Evolutionary conservation across 257 asterid genomes (phyloP).

Genomic region (Plantago major): DNA sequence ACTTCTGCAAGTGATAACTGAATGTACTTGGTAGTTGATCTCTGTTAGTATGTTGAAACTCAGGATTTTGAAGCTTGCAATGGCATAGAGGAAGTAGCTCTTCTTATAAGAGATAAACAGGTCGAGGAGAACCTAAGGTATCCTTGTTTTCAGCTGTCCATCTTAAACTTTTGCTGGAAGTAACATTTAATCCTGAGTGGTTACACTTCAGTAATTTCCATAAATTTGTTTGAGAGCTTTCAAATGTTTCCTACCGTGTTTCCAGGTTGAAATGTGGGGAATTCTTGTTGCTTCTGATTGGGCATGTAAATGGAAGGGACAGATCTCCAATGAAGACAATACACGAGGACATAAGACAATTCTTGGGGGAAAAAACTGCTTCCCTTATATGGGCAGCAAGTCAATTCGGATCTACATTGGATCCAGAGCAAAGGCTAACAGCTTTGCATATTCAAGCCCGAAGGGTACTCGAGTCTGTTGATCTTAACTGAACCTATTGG

Average conservation of each 20-base stretch:
- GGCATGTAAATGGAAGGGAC: slow-evolving; percentile 82
- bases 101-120: slow-evolving; percentile 70
- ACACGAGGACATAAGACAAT: slow-evolving; percentile 74
- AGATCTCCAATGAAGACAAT: slow-evolving; percentile 77
- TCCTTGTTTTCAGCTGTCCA: slow-evolving; percentile 4
- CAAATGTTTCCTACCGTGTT: not conserved
- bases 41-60: not conserved
- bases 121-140: slow-evolving; percentile 78
- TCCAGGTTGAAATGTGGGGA: slow-evolving; percentile 93
- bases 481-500: slow-evolving; percentile 49
- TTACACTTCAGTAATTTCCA: slow-evolving; percentile 14
- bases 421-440: slow-evolving; percentile 75
- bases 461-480: slow-evolving; percentile 79
- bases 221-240: not conserved
- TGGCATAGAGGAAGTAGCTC: slow-evolving; percentile 91
- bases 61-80: slow-evolving; percentile 93
- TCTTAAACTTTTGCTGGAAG: slow-evolving; percentile 14
- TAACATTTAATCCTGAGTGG: not conserved
- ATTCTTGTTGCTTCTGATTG: slow-evolving; percentile 80
- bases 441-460: slow-evolving; percentile 83
- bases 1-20: not conserved
- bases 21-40: slow-evolving; percentile 14
- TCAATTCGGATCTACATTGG: slow-evolving; percentile 79
- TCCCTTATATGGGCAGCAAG: slow-evolving; percentile 97
- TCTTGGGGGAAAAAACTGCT: slow-evolving; percentile 82